A percentile compares a stretch with the other conserved stretches of the same genome.
These are phyloP conservation scores for Candida pseudoglaebosa DNA, from an alignment of 805 yeast genomes.

Conservation along the genomic window DNA sequence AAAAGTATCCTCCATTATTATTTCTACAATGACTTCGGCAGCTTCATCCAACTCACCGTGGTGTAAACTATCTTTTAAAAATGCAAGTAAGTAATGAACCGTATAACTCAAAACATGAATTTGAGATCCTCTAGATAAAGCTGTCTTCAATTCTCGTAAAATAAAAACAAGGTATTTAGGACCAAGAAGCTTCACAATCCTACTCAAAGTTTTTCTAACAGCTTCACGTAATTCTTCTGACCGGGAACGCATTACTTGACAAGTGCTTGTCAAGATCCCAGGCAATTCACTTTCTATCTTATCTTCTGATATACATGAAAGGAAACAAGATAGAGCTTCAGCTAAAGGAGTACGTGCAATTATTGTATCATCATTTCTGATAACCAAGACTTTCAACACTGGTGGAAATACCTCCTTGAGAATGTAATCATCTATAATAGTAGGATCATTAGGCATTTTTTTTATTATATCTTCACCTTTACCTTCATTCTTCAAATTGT, in stretches of 20 bases:
- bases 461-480: constrained; percentile 16
- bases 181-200: constrained; percentile 64
- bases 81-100: constrained; percentile 65
- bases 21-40: constrained; percentile 54
- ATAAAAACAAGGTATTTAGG: constrained; percentile 70
- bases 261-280: constrained; percentile 77
- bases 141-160: constrained; percentile 70
- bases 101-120: constrained; percentile 89
- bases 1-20: constrained; percentile 88
- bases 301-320: constrained; percentile 58
- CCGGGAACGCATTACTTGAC: constrained; percentile 82
- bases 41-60: constrained; percentile 78
- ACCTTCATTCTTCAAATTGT: constrained; percentile 14
- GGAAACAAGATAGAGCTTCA: constrained; percentile 69
- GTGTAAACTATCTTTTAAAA: constrained; percentile 41
- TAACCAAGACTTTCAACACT: constrained; percentile 53
- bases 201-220: constrained; percentile 69
- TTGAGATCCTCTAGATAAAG: constrained; percentile 86
- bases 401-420: constrained; percentile 58
- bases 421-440: constrained; percentile 37
- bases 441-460: constrained; percentile 23
- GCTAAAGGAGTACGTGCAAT: constrained; percentile 73
- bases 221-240: constrained; percentile 87
- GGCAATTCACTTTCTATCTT: constrained; percentile 62
- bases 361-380: constrained; percentile 76